Percentiles rank a stretch among this genome's conserved stretches.
phyloP scores from a whole-genome alignment of 2,329 filamentous ascomycete genomes.

The Esteya vermicola region DNA sequence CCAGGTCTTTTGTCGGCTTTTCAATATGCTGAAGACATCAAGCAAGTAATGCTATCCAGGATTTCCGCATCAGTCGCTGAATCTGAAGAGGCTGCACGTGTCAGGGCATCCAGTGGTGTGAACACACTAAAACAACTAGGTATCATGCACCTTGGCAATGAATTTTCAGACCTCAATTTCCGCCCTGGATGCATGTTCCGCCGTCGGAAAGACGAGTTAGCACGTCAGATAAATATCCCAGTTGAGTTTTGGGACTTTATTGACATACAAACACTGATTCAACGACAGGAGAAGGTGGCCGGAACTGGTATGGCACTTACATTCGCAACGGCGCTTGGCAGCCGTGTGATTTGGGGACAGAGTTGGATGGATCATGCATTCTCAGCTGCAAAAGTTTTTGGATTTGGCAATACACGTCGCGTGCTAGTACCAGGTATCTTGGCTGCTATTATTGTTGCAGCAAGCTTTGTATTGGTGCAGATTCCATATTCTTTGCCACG shows the following conservation, averaged over 20 bases:
- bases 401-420: constrained; percentile 65
- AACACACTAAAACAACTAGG: constrained; percentile 80
- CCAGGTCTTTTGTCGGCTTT: constrained; percentile 75
- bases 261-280: constrained; percentile 67
- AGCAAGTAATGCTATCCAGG: constrained; percentile 79
- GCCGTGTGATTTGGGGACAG: constrained; percentile 66
- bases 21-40: constrained; percentile 85
- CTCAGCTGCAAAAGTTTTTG: constrained; percentile 65
- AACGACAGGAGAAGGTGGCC: constrained; percentile 86
- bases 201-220: constrained; percentile 64
- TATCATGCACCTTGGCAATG: constrained; percentile 73
- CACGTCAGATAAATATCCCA: constrained; percentile 72
- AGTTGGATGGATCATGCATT: constrained; percentile 83
- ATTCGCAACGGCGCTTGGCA: constrained; percentile 71
- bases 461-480: constrained; percentile 69
- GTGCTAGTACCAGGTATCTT: constrained; percentile 70
- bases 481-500: constrained; percentile 82
- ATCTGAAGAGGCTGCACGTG: constrained; percentile 78
- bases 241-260: constrained; percentile 91
- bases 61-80: constrained; percentile 64
- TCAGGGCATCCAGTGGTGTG: constrained; percentile 65
- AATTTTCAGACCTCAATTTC: constrained; percentile 78
- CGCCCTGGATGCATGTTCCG: constrained; percentile 89
- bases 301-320: constrained; percentile 92
- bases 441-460: constrained; percentile 57